A percentile compares a stretch with the other conserved stretches of the same genome.
These are phyloP conservation scores for Elongisporangium prolatum DNA, from an alignment of 352 stramenopile species.

Conservation along the genomic window DNA sequence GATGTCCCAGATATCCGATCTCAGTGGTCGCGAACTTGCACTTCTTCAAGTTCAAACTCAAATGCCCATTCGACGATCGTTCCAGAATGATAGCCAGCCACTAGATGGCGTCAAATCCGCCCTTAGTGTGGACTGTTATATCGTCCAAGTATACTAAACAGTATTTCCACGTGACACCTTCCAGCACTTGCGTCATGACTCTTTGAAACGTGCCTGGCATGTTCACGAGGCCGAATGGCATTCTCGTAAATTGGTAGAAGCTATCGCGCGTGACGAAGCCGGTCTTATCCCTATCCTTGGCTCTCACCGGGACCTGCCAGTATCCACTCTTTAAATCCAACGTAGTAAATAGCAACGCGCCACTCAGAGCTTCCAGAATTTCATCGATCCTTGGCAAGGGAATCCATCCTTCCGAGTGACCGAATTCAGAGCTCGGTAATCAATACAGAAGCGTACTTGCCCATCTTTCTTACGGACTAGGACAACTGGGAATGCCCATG, in stretches of 20 bases:
- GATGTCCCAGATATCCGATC: conserved; percentile 9
- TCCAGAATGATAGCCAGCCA: conserved; percentile 16
- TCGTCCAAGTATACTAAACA: conserved; percentile 27
- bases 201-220: conserved; percentile 19
- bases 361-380: conserved; percentile 11
- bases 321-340: conserved; percentile 14
- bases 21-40: conserved; percentile 9
- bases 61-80: conserved; percentile 2
- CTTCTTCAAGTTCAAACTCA: conserved; percentile 17
- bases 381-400: too few species aligned
- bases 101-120: conserved; percentile 6
- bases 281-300: conserved; percentile 13
- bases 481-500: conserved; percentile 16
- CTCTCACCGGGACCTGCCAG: conserved; percentile 9
- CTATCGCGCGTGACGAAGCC: conserved; percentile 13
- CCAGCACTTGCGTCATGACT: conserved; percentile 18
- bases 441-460: conserved; percentile 16
- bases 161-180: conserved; percentile 11
- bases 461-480: conserved; percentile 24
- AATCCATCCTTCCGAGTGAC: conserved; percentile 21
- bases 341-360: conserved; percentile 7
- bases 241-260: conserved; percentile 15
- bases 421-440: conserved; percentile 13
- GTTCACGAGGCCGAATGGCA: conserved; percentile 20
- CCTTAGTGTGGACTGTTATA: conserved; percentile 18